Evolutionary conservation across 2,329 filamentous ascomycete genomes (phyloP), one percentile per base, ranked within the genome.

Genomic region (Pseudogymnoascus destructans): DNA sequence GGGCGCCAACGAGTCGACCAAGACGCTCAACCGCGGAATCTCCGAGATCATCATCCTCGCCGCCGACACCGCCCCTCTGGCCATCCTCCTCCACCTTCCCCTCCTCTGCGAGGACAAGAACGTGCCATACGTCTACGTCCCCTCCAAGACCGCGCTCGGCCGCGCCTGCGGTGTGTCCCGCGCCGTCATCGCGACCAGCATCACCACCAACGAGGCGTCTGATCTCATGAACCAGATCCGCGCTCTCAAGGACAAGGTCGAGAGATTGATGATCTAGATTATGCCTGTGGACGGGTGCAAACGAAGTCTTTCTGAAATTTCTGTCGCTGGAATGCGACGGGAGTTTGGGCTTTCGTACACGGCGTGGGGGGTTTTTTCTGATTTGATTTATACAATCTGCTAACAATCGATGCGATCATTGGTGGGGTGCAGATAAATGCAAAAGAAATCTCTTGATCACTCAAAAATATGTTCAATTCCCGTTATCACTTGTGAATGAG

Each of bases 161-260:
- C 82, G 91, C 65, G 91, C 92, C 55, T 93, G 88, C 70, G 92
- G 92, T 79, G 92, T 96, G 62, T 86, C 81, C 69, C 81, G 92
- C 60, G 79, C 89, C 59, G 91, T 97, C 61, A 96, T 97, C 67
- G 86, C 89, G 38, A 85, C 83, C 62, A 85, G 80, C 68, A 95
- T 97, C 74, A 96, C 89, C 65, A 90, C 86, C 73, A 95, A 95
- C 79, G 89, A 95, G 75, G 86, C 86, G 36, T 87, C 82, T 68
- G 91, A 96, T 73, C 79, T 97, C 61, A 87, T 85, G 73, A 81
- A 82, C 69, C 89, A 95, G 79, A 96, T 97, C 73, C 81, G 87
- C 67, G 79, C 84, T 64, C 79, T 96, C 69, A 95, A 92, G 79
- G 88, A 95, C 75, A 95, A 95, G 83, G 88, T 97, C 59, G 92